A percentile compares a stretch with the other conserved stretches of the same genome.
Conservation (phyloP, 805 yeast species). For the Myxozyma geophila region DNA sequence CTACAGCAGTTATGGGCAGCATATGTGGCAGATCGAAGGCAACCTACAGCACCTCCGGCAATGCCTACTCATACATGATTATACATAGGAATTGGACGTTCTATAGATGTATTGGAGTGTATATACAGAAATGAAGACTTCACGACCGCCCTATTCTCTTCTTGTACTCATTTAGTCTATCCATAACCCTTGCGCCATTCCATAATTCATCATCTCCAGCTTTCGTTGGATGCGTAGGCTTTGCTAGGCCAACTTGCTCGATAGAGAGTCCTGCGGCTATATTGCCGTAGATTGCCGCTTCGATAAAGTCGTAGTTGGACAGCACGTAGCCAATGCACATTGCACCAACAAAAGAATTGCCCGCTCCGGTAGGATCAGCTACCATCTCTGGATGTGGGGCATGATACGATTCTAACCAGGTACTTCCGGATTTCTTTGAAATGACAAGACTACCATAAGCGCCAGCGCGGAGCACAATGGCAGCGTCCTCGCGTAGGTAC, state of each 20-base stretch:
- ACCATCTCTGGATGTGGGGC: slow-evolving; percentile 51
- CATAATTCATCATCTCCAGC: slow-evolving; percentile 50
- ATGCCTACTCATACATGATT: slow-evolving; percentile 6
- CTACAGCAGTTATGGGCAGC: slow-evolving; percentile 8
- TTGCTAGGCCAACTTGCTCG: slow-evolving; percentile 70
- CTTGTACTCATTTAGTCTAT: slow-evolving; percentile 21
- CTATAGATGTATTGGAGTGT: background rate
- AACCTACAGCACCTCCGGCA: slow-evolving; percentile 3
- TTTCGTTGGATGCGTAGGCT: slow-evolving; percentile 37
- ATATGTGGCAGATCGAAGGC: background rate
- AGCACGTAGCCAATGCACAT: slow-evolving; percentile 65
- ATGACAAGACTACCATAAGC: slow-evolving; percentile 64
- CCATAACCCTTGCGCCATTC: slow-evolving; percentile 55
- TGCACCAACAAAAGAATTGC: slow-evolving; percentile 87
- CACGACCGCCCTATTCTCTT: slow-evolving; percentile 11
- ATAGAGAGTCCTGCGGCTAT: slow-evolving; percentile 81
- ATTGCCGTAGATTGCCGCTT: slow-evolving; percentile 66
- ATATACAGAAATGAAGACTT: background rate
- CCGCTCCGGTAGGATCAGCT: slow-evolving; percentile 94
- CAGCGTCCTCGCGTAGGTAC: slow-evolving; percentile 50
- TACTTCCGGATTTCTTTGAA: slow-evolving; percentile 39
- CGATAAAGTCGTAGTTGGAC: slow-evolving; percentile 48
- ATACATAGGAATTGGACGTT: no score
- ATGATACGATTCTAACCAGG: slow-evolving; percentile 80
- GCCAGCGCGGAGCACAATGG: slow-evolving; percentile 77